Evolutionary conservation across 176 grass and related monocot genomes (phyloP), one percentile per base, ranked within the genome.

Genomic region (Avena sativa): DNA sequence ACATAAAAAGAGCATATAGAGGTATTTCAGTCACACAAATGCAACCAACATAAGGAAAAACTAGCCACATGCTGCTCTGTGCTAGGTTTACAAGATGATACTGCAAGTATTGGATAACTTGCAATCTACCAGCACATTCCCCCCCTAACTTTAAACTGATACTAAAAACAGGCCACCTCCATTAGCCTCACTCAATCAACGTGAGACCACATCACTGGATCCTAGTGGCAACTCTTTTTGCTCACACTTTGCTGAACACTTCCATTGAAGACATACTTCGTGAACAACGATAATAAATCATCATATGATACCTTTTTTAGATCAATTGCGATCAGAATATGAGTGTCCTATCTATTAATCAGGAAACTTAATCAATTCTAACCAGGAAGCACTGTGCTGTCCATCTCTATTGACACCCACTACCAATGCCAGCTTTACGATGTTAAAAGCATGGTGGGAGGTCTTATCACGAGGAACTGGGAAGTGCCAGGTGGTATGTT

Each of bases 1-100:
- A 85, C 46, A 69, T 16, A 78, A 72, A 84, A 64, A 52, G 30
- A 85, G 64, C 43, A 58, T 60, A 11, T 21, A 88, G 17, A 56
- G 50, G 49, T 77, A 38, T 28, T 4, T 61, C 28, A 71, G 28
- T 63, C 47, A 80, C 26, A 78, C 2, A 71, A 40, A 76, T 56
- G 36, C 79, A 82, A 76, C 12, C 52, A 79, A 55, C 48, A 64
- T 76, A 77, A 66, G 76, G 9, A 79, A 36, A 65, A 51, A 15
- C 6, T 65, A 65, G 59, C 26, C 53, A 66, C 13, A 77, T 66
- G 58, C 44, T 21, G 10, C 58, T 52, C 19, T 64, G 25, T 52
- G 10, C 19, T 76, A 85, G 46, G 12, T 52, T 56, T 83, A 8
- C 47, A 71, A 53, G 52, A 82, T 71, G 8, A 2, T 19, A 71